A percentile compares a stretch with the other conserved stretches of the same genome.
phyloP scores from a whole-genome alignment of 2,329 filamentous ascomycete species.

The Nothopassalora personata region DNA sequence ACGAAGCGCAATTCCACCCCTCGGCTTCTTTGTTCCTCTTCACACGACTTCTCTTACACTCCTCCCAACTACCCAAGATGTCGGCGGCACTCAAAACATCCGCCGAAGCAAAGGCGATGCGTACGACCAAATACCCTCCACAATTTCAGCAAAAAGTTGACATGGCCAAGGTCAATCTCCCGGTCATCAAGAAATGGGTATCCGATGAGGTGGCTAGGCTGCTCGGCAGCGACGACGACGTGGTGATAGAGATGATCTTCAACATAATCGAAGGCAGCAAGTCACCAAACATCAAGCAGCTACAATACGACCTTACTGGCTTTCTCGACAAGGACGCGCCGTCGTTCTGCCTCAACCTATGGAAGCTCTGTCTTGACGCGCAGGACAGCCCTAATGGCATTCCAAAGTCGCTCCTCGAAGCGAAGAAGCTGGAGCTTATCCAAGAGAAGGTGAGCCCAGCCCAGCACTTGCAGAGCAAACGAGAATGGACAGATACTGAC shows the following conservation, averaged over 20 bases:
- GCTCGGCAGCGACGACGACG: constrained; percentile 87
- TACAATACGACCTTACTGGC: constrained; percentile 90
- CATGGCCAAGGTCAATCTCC: constrained; percentile 93
- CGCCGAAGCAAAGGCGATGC: constrained; percentile 83
- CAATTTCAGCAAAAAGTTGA: constrained; percentile 96
- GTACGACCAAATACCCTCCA: constrained; percentile 85
- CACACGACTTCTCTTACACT: not conserved
- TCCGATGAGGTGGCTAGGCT: constrained; percentile 80
- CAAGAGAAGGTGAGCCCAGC: constrained; percentile 72
- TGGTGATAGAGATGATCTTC: constrained; percentile 80
- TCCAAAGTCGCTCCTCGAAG: constrained; percentile 87
- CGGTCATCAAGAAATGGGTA: constrained; percentile 99
- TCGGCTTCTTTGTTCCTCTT: not conserved
- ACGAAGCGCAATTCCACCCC: too few species aligned
- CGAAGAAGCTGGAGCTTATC: constrained; percentile 90
- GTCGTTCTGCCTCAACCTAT: constrained; percentile 86
- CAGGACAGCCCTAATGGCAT: constrained; percentile 85
- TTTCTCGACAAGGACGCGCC: constrained; percentile 92
- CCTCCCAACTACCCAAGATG: constrained; percentile 5
- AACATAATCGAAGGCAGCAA: constrained; percentile 66
- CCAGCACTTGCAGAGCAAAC: not conserved
- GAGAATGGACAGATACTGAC: constrained; percentile 17
- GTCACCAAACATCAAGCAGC: constrained; percentile 70
- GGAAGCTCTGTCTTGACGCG: constrained; percentile 85
- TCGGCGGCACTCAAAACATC: constrained; percentile 50